Evolutionary conservation across 768 basidiomycete genomes (phyloP).

Genomic region (Lactifluus pinguis): DNA sequence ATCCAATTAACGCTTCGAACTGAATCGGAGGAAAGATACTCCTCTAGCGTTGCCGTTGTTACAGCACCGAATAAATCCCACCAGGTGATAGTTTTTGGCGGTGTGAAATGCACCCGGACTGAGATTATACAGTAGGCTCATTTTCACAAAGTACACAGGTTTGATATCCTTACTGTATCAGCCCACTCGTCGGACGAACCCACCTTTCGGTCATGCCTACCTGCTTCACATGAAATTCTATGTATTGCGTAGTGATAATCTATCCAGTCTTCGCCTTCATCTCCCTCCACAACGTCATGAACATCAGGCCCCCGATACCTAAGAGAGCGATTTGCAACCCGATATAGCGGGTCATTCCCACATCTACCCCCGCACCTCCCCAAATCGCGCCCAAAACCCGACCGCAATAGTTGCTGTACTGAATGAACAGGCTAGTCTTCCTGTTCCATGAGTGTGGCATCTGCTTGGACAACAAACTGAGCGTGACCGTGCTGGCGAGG

Average conservation of each 20-base stretch:
- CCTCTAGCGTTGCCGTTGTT: too few relatives aligned
- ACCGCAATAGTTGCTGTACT: slow-evolving; percentile 63
- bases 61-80: too few relatives aligned
- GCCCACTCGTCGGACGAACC: too few relatives aligned
- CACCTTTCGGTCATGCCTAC: too few relatives aligned
- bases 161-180: too few relatives aligned
- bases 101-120: too few relatives aligned
- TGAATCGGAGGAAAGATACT: too few relatives aligned
- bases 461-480: slow-evolving; percentile 60
- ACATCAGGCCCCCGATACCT: slow-evolving; percentile 47
- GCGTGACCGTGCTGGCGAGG: slow-evolving; percentile 58
- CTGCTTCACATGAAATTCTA: too few relatives aligned
- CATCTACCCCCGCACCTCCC: slow-evolving; percentile 51
- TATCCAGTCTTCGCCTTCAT: slow-evolving; percentile 59
- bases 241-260: background rate
- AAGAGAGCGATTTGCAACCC: slow-evolving; percentile 53
- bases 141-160: too few relatives aligned
- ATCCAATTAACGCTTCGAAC: too few relatives aligned
- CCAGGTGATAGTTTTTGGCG: too few relatives aligned
- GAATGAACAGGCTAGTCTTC: slow-evolving; percentile 48
- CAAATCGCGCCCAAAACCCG: slow-evolving; percentile 57
- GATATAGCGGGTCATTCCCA: slow-evolving; percentile 54
- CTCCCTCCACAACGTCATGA: slow-evolving; percentile 48
- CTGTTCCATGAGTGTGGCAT: slow-evolving; percentile 55
- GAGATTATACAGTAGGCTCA: too few relatives aligned